Evolutionary conservation across 2,329 filamentous ascomycete species (phyloP).

Genomic region (Aspergillus sp.): DNA sequence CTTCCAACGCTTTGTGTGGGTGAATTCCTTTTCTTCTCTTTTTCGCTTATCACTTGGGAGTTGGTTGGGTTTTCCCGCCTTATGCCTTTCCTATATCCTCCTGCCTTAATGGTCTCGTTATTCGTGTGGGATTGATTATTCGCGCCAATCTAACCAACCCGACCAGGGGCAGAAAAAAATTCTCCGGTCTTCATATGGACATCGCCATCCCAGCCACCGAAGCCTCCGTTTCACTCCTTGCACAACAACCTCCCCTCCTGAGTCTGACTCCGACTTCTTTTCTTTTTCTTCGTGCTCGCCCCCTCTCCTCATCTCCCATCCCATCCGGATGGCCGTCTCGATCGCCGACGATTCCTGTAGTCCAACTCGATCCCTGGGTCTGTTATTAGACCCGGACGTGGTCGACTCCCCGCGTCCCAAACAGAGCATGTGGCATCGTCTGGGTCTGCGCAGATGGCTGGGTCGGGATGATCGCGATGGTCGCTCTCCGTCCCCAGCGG

Average conservation of each 20-base stretch:
- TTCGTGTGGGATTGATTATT: too few species aligned
- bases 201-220: constrained; percentile 28
- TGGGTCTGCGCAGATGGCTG: constrained; percentile 42
- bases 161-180: too few species aligned
- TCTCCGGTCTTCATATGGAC: constrained; percentile 35
- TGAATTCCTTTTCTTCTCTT: constrained; percentile 10
- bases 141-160: too few species aligned
- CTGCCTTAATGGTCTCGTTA: too few species aligned
- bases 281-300: constrained; percentile 13
- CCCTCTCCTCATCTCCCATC: constrained; percentile 5
- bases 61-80: constrained; percentile 5
- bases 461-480: constrained; percentile 38
- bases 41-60: neutral
- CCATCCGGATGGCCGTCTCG: constrained; percentile 38
- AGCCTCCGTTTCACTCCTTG: constrained; percentile 34
- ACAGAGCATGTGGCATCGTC: constrained; percentile 47
- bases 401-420: constrained; percentile 30
- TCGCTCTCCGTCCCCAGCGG: constrained; percentile 22
- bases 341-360: constrained; percentile 38
- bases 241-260: constrained; percentile 19
- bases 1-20: constrained; percentile 8
- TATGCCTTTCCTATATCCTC: neutral
- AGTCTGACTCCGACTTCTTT: neutral
- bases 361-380: constrained; percentile 32
- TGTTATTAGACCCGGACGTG: constrained; percentile 34